Evolutionary conservation across 2,329 filamentous ascomycete genomes (phyloP), one percentile per base, ranked within the genome.

Genomic region (Neofusicoccum cordaticola): DNA sequence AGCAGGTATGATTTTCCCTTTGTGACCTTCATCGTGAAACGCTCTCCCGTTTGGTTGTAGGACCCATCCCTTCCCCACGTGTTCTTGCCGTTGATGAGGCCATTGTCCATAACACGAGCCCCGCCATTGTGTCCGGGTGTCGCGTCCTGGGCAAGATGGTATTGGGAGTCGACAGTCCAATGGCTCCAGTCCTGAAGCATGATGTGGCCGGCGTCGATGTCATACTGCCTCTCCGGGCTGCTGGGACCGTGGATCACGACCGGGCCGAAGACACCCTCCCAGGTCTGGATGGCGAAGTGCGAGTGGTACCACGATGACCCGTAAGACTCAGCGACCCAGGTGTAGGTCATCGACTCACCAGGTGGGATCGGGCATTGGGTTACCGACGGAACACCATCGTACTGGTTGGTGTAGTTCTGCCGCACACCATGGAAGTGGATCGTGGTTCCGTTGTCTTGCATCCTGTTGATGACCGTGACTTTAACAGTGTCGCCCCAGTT

Each of bases 371-470:
- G 78, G 66, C 78, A 80, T 68, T 79, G 75, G 4, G 79, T 80
- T 39, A 80, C 69, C 15, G 80, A 80, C 17, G 78, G 77, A 3
- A 86, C 85, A 47, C 88, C 87, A 68, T 89, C 87, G 66, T 84
- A 78, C 51, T 81, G 76, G 68, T 82, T 84, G 51, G 80, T 84
- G 70, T 81, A 76, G 66, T 81, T 78, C 70, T 89, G 85, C 6
- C 84, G 82, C 39, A 90, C 64, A 0, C 84, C 88, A 69, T 90
- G 87, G 76, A 82, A 89, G 70, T 90, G 87, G n/a, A 89, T 84
- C 8, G 81, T 81, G 4, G 86, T 88, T 39, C 86, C 86, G 66
- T 89, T 89, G 67, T 80, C 72, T 7, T 76, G 75, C 75, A 81
- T 60, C 58, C 78, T 69, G 71, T 88, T 90, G 42, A 77, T 83